phyloP scores from a whole-genome alignment of 2,329 filamentous ascomycete genomes.

The Trichoderma oligosporum region DNA sequence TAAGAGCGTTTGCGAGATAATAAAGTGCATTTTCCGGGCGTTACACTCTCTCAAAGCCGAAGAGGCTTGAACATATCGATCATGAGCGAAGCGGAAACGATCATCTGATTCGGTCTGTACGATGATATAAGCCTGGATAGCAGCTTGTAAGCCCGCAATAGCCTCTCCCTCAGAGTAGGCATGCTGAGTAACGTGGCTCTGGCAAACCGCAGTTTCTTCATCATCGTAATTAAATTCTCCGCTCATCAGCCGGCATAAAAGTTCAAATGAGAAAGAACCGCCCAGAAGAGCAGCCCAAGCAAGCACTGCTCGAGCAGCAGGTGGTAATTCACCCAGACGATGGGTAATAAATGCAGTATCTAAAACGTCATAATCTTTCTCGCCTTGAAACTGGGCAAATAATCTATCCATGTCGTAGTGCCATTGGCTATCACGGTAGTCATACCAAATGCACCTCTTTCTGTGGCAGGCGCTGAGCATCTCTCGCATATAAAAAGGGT shows the following conservation, averaged over 20 bases:
- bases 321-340: constrained; percentile 70
- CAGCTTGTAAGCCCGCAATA: constrained; percentile 74
- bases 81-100: constrained; percentile 82
- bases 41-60: constrained; percentile 66
- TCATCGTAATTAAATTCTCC: constrained; percentile 63
- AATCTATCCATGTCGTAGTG: constrained; percentile 80
- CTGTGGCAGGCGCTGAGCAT: constrained; percentile 85
- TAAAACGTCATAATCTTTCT: constrained; percentile 73
- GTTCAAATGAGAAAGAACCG: constrained; percentile 75
- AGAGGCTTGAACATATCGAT: constrained; percentile 77
- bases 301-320: constrained; percentile 71
- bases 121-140: constrained; percentile 76
- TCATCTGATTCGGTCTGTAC: constrained; percentile 81
- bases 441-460: constrained; percentile 86
- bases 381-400: constrained; percentile 77
- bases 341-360: constrained; percentile 79
- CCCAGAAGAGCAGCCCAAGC: constrained; percentile 84
- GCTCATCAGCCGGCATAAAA: constrained; percentile 72
- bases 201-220: constrained; percentile 24
- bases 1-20: constrained; percentile 77
- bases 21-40: constrained; percentile 79
- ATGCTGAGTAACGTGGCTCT: not conserved
- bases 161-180: constrained; percentile 62
- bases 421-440: constrained; percentile 79
- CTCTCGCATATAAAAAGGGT: constrained; percentile 86